Base-by-base conservation (phyloP, 1,284 basidiomycete genomes). In the Apiotrichum montevideense region DNA sequence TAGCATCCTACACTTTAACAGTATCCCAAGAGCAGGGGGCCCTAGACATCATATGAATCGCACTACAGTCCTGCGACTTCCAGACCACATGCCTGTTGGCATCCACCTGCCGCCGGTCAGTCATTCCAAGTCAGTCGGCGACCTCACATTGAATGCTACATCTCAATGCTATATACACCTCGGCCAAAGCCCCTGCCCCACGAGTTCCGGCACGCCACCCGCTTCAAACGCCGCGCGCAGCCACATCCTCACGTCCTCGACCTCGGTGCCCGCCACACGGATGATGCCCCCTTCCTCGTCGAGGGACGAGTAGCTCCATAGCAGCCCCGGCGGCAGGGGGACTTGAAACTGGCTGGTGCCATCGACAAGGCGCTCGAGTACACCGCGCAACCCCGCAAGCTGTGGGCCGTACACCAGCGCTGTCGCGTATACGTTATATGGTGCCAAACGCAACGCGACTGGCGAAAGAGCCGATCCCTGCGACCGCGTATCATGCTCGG, bases 341-440 rank as follows among this genome's bases (percentile, higher is more conserved):
- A 71, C 55, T 51, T 75, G 71, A 59, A 71, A 71, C 62, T 75
- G 71, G n/a, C 58, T 53, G 11, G 64, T 63, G 14, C 48, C 39
- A 40, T 71, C 63, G 35, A 56, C 51, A 37, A 68, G 37, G 0
- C 21, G 9, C 11, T 63, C 55, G 7, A 78, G 64, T 42, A 67
- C 46, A 3, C 42, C 46, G 11, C 72, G 48, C 1, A 77, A 48
- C 0, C 52, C 34, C 1, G 40, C 51, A 40, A 77, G 52, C 29
- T 65, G 60, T 0, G 75, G 74, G 14, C 77, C 77, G 39, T 67
- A 57, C 40, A 76, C 64, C 21, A 77, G 63, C 34, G 75, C 43
- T 4, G 75, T 77, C 1, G 70, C 68, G 63, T 74, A 78, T 33
- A 74, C 64, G 53, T 76, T 66, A 59, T 78, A 78, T 4, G 76